Conservation (phyloP, 108 stramenopile species). For the Nannochloropsis gaditana region DNA sequence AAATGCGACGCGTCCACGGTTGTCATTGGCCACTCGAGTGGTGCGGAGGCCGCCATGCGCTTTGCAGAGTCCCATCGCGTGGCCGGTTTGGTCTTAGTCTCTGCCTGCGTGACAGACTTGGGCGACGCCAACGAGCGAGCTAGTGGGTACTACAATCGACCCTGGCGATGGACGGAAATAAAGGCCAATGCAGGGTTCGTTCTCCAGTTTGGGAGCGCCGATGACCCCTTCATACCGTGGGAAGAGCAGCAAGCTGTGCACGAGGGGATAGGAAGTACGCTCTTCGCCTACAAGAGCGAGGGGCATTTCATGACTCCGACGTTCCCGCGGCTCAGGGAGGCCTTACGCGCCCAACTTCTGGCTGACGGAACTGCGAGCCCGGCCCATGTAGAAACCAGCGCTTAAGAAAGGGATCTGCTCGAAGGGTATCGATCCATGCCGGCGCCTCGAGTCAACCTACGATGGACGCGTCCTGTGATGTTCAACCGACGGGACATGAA, state of each 20-base stretch:
- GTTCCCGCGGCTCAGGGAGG: background rate
- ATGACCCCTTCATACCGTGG: constrained; percentile 24
- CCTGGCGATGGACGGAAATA: constrained; percentile 19
- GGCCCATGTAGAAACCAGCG: too few relatives aligned
- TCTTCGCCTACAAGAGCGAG: background rate
- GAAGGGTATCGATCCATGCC: too few relatives aligned
- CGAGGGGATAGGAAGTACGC: background rate
- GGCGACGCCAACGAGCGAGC: constrained; percentile 25
- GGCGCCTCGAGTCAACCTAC: too few relatives aligned
- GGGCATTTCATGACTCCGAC: background rate
- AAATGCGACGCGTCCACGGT: constrained; percentile 15
- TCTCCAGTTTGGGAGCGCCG: background rate
- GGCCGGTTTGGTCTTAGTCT: constrained; percentile 16
- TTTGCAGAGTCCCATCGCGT: constrained; percentile 10
- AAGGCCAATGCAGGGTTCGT: constrained; percentile 21
- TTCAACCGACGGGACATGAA: too few relatives aligned
- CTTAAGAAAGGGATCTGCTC: too few relatives aligned
- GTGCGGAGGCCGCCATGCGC: constrained; percentile 23
- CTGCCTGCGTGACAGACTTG: constrained; percentile 21
- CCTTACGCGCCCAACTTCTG: background rate
- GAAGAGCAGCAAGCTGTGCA: constrained; percentile 1
- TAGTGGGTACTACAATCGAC: constrained; percentile 8
- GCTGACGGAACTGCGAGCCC: too few relatives aligned
- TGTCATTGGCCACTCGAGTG: constrained; percentile 21
- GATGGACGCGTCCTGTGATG: too few relatives aligned